Conservation (phyloP, 1,284 basidiomycete genomes). For the Marasmius sp. region DNA sequence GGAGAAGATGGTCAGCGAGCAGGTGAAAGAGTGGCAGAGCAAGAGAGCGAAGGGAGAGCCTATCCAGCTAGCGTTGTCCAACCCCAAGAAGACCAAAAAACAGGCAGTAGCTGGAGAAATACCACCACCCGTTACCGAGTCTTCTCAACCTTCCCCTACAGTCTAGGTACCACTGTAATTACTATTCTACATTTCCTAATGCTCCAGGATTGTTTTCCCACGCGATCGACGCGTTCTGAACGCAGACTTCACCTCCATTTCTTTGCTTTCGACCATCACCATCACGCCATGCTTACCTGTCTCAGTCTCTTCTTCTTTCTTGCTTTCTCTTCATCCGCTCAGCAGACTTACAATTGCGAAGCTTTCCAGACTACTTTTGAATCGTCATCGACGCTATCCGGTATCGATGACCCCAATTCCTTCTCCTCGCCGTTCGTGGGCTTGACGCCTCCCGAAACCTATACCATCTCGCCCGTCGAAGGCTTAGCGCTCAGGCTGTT, state of each 20-base stretch:
- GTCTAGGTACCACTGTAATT: neutral
- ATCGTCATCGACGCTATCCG: constrained; percentile 17
- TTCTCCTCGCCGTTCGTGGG: constrained; percentile 28
- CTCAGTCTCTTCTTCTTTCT: neutral
- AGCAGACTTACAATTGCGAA: constrained; percentile 11
- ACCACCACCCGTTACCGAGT: neutral
- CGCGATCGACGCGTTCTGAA: neutral
- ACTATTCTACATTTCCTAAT: neutral
- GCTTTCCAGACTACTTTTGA: constrained; percentile 25
- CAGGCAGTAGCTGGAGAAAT: too few species aligned
- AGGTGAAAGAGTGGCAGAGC: constrained; percentile 43
- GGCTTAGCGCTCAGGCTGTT: constrained; percentile 37
- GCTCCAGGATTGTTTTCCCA: neutral
- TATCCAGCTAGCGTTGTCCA: constrained; percentile 20
- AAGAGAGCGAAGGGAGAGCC: constrained; percentile 35
- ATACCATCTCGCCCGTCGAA: constrained; percentile 19
- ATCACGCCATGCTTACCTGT: neutral
- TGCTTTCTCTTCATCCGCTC: neutral
- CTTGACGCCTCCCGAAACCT: constrained; percentile 33
- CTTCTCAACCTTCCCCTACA: neutral
- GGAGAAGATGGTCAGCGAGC: constrained; percentile 49
- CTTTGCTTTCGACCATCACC: neutral
- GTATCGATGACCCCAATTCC: constrained; percentile 3
- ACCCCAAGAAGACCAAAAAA: neutral
- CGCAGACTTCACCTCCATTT: neutral